Evolutionary conservation across 257 asterid species (phyloP).

Genomic region (Cinchona pubescens): DNA sequence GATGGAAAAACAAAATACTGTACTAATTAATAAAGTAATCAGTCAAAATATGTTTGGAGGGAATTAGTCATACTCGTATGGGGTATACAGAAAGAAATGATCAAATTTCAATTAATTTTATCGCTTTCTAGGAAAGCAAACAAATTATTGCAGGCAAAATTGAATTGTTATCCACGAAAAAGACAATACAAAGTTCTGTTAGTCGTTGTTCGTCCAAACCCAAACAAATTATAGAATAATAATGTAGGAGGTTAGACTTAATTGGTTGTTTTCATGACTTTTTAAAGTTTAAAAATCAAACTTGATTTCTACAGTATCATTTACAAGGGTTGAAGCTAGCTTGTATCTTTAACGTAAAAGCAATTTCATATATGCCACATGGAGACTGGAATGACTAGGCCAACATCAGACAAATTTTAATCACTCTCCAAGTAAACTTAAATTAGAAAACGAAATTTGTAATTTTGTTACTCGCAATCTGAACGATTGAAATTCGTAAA

Average conservation of each 20-base stretch:
- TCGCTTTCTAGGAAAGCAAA: neutral
- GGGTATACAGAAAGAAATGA: neutral
- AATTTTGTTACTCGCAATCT: no score
- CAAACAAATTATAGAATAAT: neutral
- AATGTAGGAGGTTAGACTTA: neutral
- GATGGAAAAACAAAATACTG: neutral
- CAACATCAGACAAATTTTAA: neutral
- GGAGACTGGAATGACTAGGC: neutral
- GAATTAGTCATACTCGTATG: constrained; percentile 5
- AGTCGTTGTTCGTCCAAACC: neutral
- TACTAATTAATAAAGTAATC: neutral
- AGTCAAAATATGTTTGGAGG: neutral
- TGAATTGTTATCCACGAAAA: constrained; percentile 9
- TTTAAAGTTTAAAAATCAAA: no score
- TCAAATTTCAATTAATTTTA: neutral
- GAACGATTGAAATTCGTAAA: no score
- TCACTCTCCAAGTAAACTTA: neutral
- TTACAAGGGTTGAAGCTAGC: neutral
- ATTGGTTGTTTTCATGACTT: neutral
- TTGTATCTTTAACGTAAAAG: neutral
- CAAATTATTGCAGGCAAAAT: constrained; percentile 9
- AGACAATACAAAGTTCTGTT: neutral
- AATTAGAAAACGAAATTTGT: neutral
- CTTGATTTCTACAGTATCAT: no score
- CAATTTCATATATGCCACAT: neutral